Evolutionary conservation across 257 asterid genomes (phyloP).

Genomic region (Scutellaria barbata): DNA sequence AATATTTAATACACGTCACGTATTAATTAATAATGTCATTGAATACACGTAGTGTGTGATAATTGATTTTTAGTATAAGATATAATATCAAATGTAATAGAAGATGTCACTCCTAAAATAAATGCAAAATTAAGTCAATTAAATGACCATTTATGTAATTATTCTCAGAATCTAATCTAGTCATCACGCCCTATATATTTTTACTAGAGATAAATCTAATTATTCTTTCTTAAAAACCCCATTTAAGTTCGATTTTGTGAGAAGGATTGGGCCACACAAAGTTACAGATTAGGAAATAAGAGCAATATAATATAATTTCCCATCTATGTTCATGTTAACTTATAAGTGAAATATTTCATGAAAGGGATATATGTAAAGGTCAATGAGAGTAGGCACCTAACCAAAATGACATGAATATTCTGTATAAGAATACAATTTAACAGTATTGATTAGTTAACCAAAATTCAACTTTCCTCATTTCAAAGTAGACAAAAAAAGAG

Average conservation of each 20-base stretch:
- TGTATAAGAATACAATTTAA: slow-evolving; percentile 32
- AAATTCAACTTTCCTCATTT: slow-evolving; percentile 29
- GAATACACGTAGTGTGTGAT: no score
- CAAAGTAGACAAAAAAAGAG: background rate
- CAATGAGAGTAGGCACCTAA: slow-evolving; percentile 46
- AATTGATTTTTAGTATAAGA: no score
- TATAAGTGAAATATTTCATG: background rate
- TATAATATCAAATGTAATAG: no score
- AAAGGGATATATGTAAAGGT: slow-evolving; percentile 38
- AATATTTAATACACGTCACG: no score
- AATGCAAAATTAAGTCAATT: no score
- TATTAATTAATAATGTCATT: no score
- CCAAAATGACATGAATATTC: slow-evolving; percentile 23
- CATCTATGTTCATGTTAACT: no score
- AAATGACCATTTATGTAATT: no score
- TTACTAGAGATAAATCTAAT: no score
- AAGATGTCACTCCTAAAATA: no score
- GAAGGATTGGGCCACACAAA: background rate
- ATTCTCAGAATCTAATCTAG: no score
- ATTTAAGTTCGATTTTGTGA: background rate
- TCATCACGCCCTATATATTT: no score
- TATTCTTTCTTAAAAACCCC: background rate
- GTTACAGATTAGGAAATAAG: background rate
- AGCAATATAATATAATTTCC: background rate
- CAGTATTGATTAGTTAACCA: slow-evolving; percentile 18